These are phyloP conservation scores for Haplosporangium sp. DNA, from an alignment of 371 early-diverging fungal genomes.

Conservation along the genomic window DNA sequence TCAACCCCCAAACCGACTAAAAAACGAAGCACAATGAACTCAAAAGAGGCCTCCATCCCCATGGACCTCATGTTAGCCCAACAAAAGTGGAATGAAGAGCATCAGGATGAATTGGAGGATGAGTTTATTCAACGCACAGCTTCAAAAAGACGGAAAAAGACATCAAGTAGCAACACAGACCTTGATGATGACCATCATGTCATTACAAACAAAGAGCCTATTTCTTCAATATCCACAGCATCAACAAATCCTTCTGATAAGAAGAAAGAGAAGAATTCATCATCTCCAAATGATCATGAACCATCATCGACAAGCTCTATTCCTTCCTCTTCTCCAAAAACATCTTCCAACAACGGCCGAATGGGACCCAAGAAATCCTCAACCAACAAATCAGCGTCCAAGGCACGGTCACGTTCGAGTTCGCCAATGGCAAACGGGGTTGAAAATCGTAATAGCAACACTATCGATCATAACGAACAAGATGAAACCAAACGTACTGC, in stretches of 20 bases:
- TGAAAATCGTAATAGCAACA: conserved; percentile 10
- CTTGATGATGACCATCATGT: conserved; percentile 33
- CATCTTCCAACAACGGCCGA: conserved; percentile 21
- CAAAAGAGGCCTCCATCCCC: conserved; percentile 68
- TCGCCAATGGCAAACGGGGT: conserved; percentile 12
- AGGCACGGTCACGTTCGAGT: conserved; percentile 23
- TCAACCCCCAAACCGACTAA: conserved; percentile 52
- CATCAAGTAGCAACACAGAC: conserved; percentile 45
- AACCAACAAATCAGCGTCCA: conserved; percentile 23
- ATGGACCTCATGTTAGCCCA: conserved; percentile 56
- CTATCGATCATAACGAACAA: neutral
- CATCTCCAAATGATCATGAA: conserved; percentile 10
- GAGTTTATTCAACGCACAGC: conserved; percentile 18
- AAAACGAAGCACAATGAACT: conserved; percentile 68
- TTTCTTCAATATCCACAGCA: neutral
- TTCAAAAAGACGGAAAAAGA: conserved; percentile 50
- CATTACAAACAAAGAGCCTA: neutral
- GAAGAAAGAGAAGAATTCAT: conserved; percentile 11
- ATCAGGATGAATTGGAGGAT: conserved; percentile 45
- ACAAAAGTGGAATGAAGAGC: conserved; percentile 52
- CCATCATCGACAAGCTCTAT: neutral
- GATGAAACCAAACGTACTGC: conserved; percentile 13
- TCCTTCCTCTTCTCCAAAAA: conserved; percentile 20
- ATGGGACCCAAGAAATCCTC: conserved; percentile 14
- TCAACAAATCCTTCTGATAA: conserved; percentile 1